A percentile compares a stretch with the other conserved stretches of the same genome.
Evolutionary conservation across 306 rosid species (phyloP).

Genomic region (Ammopiptanthus mongolicus): DNA sequence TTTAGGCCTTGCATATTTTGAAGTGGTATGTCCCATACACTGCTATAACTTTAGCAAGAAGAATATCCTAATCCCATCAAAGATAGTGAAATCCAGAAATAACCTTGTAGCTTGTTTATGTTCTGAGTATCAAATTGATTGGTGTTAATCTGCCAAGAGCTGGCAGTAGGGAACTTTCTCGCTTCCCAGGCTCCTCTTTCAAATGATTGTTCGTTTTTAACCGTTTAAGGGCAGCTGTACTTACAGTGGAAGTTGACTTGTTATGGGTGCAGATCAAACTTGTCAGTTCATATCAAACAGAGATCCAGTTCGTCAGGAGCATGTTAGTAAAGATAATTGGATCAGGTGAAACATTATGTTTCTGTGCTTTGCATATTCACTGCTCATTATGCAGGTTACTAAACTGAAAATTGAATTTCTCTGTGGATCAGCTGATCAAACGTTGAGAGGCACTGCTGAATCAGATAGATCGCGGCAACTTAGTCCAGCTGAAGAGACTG

Average conservation of each 20-base stretch:
- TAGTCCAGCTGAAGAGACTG: slow-evolving; percentile 42
- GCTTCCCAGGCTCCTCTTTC: background rate
- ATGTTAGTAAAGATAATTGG: slow-evolving; percentile 42
- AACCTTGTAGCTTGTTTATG: background rate
- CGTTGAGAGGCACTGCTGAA: slow-evolving; percentile 27
- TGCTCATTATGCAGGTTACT: background rate
- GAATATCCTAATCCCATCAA: background rate
- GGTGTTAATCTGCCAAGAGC: slow-evolving; percentile 10
- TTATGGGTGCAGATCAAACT: slow-evolving; percentile 55
- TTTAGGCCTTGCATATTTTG: slow-evolving; percentile 53
- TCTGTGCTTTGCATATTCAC: background rate
- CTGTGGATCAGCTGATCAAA: slow-evolving; percentile 30
- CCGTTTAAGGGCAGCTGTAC: background rate
- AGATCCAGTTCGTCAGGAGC: slow-evolving; percentile 49
- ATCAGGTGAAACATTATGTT: slow-evolving; percentile 52
- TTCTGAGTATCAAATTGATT: background rate
- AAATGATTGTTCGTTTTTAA: background rate
- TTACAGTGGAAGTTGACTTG: background rate
- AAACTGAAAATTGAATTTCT: background rate
- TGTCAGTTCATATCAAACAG: slow-evolving; percentile 47
- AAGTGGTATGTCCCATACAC: slow-evolving; percentile 49
- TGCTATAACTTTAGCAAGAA: background rate
- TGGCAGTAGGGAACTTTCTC: background rate
- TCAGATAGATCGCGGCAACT: slow-evolving; percentile 24
- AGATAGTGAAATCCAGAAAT: background rate